These are phyloP conservation scores for Colletotrichum tabaci DNA, from an alignment of 2,329 filamentous ascomycete species.

Conservation along the genomic window DNA sequence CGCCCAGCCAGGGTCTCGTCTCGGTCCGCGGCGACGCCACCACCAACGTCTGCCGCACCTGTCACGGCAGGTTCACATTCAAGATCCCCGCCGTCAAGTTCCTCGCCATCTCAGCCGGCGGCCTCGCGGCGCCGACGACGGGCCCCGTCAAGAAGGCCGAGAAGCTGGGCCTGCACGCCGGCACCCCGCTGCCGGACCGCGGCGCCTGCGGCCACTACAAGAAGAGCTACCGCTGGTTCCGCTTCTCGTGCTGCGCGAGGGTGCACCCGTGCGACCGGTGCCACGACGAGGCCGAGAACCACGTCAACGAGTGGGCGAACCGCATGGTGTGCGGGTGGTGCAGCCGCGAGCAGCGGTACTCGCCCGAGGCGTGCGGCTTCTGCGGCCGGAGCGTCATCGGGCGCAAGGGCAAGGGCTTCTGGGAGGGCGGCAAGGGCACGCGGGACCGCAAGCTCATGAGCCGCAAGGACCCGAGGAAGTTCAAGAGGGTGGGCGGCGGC, in stretches of 20 bases:
- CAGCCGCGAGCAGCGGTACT: slow-evolving; percentile 85
- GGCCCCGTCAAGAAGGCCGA: slow-evolving; percentile 64
- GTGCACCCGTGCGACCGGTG: slow-evolving; percentile 79
- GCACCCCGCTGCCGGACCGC: slow-evolving; percentile 67
- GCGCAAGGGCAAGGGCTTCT: slow-evolving; percentile 78
- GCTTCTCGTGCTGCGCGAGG: slow-evolving; percentile 73
- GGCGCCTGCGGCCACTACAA: slow-evolving; percentile 73
- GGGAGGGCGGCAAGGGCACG: slow-evolving; percentile 91
- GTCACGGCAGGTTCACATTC: slow-evolving; percentile 85
- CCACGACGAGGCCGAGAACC: slow-evolving; percentile 80
- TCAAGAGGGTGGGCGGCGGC: slow-evolving; percentile 70
- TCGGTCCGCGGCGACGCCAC: slow-evolving; percentile 82
- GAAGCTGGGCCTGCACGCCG: slow-evolving; percentile 69
- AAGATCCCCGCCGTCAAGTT: slow-evolving; percentile 85
- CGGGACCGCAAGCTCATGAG: slow-evolving; percentile 80
- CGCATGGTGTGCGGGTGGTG: slow-evolving; percentile 88
- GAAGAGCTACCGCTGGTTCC: slow-evolving; percentile 74
- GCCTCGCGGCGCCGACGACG: slow-evolving; percentile 56
- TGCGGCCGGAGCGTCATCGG: slow-evolving; percentile 81
- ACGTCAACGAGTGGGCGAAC: slow-evolving; percentile 85
- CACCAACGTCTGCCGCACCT: slow-evolving; percentile 83
- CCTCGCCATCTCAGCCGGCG: slow-evolving; percentile 75
- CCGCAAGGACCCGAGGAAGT: slow-evolving; percentile 82
- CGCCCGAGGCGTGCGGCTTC: slow-evolving; percentile 81
- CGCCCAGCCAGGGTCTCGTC: slow-evolving; percentile 75